phyloP scores from a whole-genome alignment of 768 basidiomycete genomes.

The Phaeolepiota aurea region DNA sequence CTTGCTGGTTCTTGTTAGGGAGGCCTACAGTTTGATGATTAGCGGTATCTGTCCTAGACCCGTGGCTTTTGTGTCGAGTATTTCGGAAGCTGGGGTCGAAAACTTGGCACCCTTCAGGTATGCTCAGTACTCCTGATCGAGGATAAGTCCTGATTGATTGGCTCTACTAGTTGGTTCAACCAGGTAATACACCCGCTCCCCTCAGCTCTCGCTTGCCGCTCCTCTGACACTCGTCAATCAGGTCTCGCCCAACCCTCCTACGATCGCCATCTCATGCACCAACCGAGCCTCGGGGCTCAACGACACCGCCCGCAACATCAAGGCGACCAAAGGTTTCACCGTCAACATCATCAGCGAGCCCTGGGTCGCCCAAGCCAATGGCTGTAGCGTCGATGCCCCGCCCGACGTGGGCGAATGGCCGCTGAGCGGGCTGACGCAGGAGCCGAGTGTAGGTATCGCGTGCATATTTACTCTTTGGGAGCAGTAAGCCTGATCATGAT shows the following conservation, averaged over 20 bases:
- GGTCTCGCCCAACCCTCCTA: slow-evolving; percentile 52
- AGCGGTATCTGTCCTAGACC: slow-evolving; percentile 58
- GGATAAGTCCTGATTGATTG: not conserved
- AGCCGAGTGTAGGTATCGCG: slow-evolving; percentile 38
- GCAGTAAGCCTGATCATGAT: not conserved
- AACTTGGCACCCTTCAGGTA: slow-evolving; percentile 59
- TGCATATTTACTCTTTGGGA: not conserved
- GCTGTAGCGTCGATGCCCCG: slow-evolving; percentile 43
- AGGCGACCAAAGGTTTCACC: slow-evolving; percentile 56
- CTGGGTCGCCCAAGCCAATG: slow-evolving; percentile 51
- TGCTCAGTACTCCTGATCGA: slow-evolving; percentile 1
- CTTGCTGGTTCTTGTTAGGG: slow-evolving; percentile 16
- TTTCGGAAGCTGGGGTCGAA: slow-evolving; percentile 38
- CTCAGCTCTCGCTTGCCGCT: not conserved
- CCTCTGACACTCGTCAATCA: slow-evolving; percentile 9
- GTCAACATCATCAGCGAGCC: slow-evolving; percentile 73
- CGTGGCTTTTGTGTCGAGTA: slow-evolving; percentile 61
- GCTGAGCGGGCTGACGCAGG: slow-evolving; percentile 51
- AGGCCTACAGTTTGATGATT: slow-evolving; percentile 43
- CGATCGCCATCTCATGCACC: slow-evolving; percentile 46
- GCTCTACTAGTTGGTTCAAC: slow-evolving; percentile 38
- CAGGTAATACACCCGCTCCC: slow-evolving; percentile 12
- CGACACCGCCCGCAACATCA: slow-evolving; percentile 62
- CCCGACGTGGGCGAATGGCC: slow-evolving; percentile 49
- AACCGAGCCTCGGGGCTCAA: slow-evolving; percentile 9